These are phyloP conservation scores for Grosmannia clavigera DNA, from an alignment of 2,329 filamentous ascomycete genomes.

Conservation along the genomic window DNA sequence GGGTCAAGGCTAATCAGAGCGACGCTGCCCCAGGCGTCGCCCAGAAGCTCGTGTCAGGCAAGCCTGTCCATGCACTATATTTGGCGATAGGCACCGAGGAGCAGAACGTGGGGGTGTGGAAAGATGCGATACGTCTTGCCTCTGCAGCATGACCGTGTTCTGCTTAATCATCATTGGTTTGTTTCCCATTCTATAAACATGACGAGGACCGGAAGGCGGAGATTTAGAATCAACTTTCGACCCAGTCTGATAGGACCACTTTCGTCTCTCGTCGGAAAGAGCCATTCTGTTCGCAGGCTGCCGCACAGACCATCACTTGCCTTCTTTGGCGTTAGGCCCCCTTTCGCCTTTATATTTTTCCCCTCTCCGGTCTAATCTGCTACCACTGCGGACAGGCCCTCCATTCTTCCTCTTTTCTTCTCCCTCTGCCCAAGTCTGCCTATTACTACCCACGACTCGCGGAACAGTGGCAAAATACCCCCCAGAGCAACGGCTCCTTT, in stretches of 20 bases:
- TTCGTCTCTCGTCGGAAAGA: not conserved
- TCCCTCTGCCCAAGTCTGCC: slow-evolving; percentile 1
- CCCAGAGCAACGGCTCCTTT: not conserved
- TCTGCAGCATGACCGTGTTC: not conserved
- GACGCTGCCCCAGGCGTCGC: not conserved
- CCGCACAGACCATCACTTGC: slow-evolving; percentile 2
- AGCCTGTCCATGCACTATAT: not conserved
- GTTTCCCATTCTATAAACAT: not conserved
- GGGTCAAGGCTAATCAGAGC: not conserved
- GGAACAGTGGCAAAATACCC: not conserved
- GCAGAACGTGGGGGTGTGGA: not conserved
- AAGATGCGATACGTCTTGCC: not conserved
- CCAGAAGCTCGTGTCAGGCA: not conserved
- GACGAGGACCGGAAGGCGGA: not conserved
- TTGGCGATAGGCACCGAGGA: not conserved
- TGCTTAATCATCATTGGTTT: not conserved
- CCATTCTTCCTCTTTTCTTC: not conserved
- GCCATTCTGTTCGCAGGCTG: not conserved
- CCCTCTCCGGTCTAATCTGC: slow-evolving; percentile 4
- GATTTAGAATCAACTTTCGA: not conserved
- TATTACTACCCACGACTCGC: not conserved
- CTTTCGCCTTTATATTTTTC: slow-evolving; percentile 12
- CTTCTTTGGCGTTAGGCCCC: not conserved
- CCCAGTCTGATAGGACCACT: not conserved
- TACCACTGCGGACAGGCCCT: not conserved